Percentiles rank a stretch among this genome's conserved stretches.
phyloP scores from a whole-genome alignment of 192 early-diverging fungal genomes.

The Coemansia sp. region DNA sequence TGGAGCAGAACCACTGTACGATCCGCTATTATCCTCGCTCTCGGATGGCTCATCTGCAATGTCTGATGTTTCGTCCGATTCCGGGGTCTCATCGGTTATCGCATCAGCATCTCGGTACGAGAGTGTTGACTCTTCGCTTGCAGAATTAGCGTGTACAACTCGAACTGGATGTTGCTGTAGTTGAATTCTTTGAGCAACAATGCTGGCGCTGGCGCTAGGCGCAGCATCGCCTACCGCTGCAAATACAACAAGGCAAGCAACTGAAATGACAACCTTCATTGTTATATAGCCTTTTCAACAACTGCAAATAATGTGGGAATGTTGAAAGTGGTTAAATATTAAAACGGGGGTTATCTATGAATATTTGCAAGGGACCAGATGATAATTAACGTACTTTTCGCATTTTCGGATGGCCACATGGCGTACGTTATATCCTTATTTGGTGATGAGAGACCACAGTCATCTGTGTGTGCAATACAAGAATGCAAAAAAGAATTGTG shows the following conservation, averaged over 20 bases:
- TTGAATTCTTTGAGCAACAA: neutral
- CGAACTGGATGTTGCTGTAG: neutral
- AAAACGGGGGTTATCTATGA: neutral
- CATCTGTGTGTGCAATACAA: neutral
- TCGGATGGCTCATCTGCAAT: neutral
- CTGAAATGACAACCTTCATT: slow-evolving; percentile 9
- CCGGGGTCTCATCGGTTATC: neutral
- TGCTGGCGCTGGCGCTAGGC: neutral
- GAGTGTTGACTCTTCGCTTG: neutral
- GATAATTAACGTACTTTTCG: neutral
- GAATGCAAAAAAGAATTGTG: neutral
- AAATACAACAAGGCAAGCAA: neutral
- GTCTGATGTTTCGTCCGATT: neutral
- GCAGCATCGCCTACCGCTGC: neutral
- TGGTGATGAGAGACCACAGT: neutral
- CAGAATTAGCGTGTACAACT: neutral
- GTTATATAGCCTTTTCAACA: neutral
- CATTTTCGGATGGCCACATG: neutral
- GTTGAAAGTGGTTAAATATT: neutral
- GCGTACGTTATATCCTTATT: neutral
- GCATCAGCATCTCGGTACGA: neutral
- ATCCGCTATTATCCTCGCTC: neutral
- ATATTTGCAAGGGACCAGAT: neutral
- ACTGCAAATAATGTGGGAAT: neutral
- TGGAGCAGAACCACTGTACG: neutral